These are phyloP conservation scores for Juncus effusus DNA, from an alignment of 176 grass and related monocot genomes.

Conservation along the genomic window DNA sequence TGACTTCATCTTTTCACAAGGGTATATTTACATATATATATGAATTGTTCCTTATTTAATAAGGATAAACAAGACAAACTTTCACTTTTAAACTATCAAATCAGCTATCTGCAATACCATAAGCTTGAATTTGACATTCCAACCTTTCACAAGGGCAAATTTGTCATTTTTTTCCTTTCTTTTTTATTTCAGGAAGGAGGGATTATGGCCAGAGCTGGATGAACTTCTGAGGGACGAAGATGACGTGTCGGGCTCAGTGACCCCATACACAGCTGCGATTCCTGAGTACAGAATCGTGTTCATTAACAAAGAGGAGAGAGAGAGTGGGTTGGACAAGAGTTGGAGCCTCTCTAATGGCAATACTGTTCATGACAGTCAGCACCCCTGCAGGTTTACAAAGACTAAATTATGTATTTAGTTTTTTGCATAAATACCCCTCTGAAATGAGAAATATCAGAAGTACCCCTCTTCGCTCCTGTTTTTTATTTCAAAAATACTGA, in stretches of 20 bases:
- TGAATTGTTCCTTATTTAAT: too few relatives aligned
- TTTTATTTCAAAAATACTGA: too few relatives aligned
- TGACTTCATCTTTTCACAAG: too few relatives aligned
- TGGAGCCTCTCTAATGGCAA: constrained; percentile 83
- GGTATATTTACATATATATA: too few relatives aligned
- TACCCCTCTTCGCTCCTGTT: neutral
- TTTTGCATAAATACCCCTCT: neutral
- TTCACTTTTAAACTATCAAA: too few relatives aligned
- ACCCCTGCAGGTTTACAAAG: constrained; percentile 63
- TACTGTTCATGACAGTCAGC: constrained; percentile 74
- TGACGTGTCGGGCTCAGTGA: constrained; percentile 44
- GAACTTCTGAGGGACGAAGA: constrained; percentile 66
- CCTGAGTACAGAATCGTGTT: constrained; percentile 83
- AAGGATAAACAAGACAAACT: too few relatives aligned
- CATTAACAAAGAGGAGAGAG: constrained; percentile 46
- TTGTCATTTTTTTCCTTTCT: neutral
- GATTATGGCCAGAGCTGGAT: constrained; percentile 81
- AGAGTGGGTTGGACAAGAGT: constrained; percentile 49
- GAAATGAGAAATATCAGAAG: neutral
- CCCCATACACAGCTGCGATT: constrained; percentile 80
- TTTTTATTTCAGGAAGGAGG: constrained; percentile 66
- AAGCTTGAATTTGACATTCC: too few relatives aligned
- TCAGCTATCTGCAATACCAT: too few relatives aligned
- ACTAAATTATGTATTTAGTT: constrained; percentile 21
- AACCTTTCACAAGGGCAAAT: too few relatives aligned